Percentiles rank a stretch among this genome's conserved stretches.
These are phyloP conservation scores for Fraxinus angustifolia DNA, from an alignment of 305 asterid genomes.

Conservation along the genomic window DNA sequence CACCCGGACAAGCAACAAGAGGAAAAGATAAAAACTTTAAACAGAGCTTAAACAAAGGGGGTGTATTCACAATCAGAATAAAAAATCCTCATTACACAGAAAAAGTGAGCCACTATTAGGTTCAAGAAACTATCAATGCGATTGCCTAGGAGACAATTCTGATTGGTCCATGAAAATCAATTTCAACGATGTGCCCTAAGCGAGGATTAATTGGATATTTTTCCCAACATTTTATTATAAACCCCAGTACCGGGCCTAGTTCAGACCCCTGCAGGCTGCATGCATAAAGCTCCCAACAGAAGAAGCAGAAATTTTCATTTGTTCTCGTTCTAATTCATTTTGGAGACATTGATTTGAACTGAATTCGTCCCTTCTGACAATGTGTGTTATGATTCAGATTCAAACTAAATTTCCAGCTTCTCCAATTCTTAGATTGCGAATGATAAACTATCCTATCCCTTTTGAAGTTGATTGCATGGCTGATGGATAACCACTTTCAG, in stretches of 20 bases:
- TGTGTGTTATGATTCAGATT: background rate
- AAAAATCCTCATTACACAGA: background rate
- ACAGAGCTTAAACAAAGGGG: background rate
- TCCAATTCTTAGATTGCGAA: background rate
- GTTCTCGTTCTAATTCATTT: background rate
- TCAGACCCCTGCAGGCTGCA: background rate
- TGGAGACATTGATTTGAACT: background rate
- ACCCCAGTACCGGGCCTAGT: background rate
- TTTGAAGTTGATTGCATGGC: background rate
- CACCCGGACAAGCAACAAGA: background rate
- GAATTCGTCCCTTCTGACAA: background rate
- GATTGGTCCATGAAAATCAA: background rate
- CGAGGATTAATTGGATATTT: background rate
- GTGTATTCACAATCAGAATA: background rate
- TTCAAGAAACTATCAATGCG: background rate
- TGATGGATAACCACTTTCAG: background rate
- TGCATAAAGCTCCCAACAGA: background rate
- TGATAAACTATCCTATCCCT: background rate
- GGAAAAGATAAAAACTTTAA: background rate
- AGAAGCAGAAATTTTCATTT: background rate
- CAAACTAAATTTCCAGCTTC: background rate
- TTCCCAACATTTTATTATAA: background rate
- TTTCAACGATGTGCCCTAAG: background rate
- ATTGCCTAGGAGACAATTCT: background rate
- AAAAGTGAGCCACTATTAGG: background rate